Evolutionary conservation across 352 stramenopile species (phyloP), one percentile per base, ranked within the genome.

Genomic region (Globisporangium iwayamae): DNA sequence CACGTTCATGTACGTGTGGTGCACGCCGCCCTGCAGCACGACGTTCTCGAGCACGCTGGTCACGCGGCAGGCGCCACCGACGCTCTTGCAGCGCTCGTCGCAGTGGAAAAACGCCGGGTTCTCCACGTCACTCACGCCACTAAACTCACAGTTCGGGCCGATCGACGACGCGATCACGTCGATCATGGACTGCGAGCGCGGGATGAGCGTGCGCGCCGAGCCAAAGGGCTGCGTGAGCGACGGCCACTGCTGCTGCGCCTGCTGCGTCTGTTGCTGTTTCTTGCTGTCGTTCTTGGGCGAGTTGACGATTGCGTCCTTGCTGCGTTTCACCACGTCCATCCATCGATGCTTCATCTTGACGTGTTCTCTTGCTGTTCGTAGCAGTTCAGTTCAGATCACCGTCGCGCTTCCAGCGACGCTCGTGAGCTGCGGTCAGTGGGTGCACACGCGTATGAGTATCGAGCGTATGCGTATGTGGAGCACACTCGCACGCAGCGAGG

Each of bases 1-100:
- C 48, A 93, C 66, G 62, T 92, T 85, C 68, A 93, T 76, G 63
- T 94, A 81, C 36, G 85, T 91, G 76, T 94, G 85, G 71, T 94
- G 85, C 56, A 93, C 75, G 66, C 85, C 83, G 68, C 83, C 83
- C 71, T 94, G 85, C 25, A 94, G 63, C 52, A 85, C 79, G 50
- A 82, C 89, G 48, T 87, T 78, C 50, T 91, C 80, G 3, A 94
- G 74, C 25, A 94, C 78, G 53, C 74, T 75, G 11, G 72, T 50
- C n/a, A 91, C 83, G 52, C 72, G 82, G 51, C 85, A 94, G 7
- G 54, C 63, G 56, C 69, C 60, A 38, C 78, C 80, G 16, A 81
- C 67, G 48, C 65, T 87, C 36, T 85, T 73, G 66, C 83, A 92
- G 28, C 76, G 77, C 30, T 89, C 79, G 9, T 67, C 41, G 28